Base-by-base conservation (phyloP, 768 basidiomycete species). In the Russula brevipes region DNA sequence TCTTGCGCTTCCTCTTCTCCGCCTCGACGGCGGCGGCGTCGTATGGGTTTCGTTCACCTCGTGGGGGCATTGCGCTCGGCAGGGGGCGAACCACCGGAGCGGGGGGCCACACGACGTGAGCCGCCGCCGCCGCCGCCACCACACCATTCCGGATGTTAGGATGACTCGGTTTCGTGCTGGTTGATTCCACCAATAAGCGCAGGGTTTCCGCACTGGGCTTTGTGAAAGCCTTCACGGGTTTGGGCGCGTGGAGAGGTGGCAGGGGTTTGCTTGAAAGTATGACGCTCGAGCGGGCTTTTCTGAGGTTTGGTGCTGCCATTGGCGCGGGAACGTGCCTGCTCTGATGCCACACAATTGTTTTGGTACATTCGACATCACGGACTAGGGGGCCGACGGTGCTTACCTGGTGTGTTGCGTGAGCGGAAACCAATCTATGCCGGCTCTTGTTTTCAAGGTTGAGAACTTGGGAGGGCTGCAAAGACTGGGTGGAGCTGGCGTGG, bases 241-340 rank as follows among this genome's bases (percentile, higher is more conserved):
- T 64, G 31, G 63, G 63, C 31, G 54, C 54, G 16, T 60, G 36
- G 24, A 64, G 24, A 35, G 59, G 58, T 6, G 17, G 55, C 10
- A 35, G 10, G 3, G 46, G 39, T 3, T 41, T 36, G 42, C 19
- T 59, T 14, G 57, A 59, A 35, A 64, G 54, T 16, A 46, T 30
- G 16, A 45, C 35, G 49, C 54, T 64, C 30, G 63, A 64, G n/a
- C 46, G 59, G 10, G 54, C 53, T 38, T 64, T 64, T 46, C 54
- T 64, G 24, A 64, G 58, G n/a, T 42, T 49, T 14, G 53, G 47
- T 2, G 17, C 50, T 5, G 30, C 45, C 31, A 11, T 49, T 14
- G 53, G 38, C 9, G 46, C 53, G 9, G 46, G 38, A 38, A 55
- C 39, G 11, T 14, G 41, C 41, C 14, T 36, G 7, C 59, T 24